Evolutionary conservation across 164 flowering plant species (phyloP), one percentile per base, ranked within the genome.

Genomic region (Cinnamomum micranthum): DNA sequence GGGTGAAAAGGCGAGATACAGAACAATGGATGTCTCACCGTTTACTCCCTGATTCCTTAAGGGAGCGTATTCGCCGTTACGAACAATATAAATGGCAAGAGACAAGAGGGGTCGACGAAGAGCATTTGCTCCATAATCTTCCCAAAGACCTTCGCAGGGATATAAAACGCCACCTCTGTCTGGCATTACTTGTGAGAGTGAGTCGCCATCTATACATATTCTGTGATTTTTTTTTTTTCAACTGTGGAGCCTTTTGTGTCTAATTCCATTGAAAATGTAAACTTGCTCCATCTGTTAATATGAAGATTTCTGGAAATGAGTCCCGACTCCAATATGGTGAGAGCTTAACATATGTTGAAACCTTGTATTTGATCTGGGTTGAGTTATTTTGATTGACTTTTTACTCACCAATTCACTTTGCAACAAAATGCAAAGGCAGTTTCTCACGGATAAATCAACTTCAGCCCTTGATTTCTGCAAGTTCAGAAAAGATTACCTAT

Each of bases 1-100:
- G 91, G 73, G 85, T 87, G 55, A 88, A 87, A 77, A 84, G 86
- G 74, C 85, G 87, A 75, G 93, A 89, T 81, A 85, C 90, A 35
- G 91, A 88, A 72, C 90, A 89, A 75, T 89, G 92, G 92, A 89
- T 89, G 92, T 81, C 86, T 3, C 91, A 89, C 71, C 87, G 92
- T 5, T 69, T 83, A 72, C 93, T 89, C 69, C 93, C 93, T 13
- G 86, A 88, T 28, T 69, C 58, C 65, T 73, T 89, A 64, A 82
- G 86, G 78, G 88, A 88, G 73, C 82, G 91, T 23, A 85, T 89
- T 65, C 85, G 87, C 75, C 78, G 87, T 24, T 86, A 88, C 78
- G 91, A 88, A 59, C 93, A 89, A 67, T 89, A 87, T 76, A 87
- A 83, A 75, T 89, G 92, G 92, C 87, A 81, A 71, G 88, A 86